These are phyloP conservation scores for Yamadazyma conglobata DNA, from an alignment of 1,139 yeast species.

Conservation along the genomic window DNA sequence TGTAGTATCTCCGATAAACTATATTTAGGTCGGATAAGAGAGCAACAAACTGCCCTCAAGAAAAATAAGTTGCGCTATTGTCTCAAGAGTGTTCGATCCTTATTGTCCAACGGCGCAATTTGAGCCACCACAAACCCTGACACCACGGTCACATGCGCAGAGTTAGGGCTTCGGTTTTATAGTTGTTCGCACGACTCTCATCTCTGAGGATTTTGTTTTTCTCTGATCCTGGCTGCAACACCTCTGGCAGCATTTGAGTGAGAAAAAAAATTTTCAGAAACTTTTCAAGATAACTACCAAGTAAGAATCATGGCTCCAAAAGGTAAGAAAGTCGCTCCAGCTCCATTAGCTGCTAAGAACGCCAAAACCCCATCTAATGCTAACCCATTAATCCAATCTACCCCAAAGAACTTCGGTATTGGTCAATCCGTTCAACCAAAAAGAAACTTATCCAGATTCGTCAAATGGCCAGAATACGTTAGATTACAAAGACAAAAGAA, in stretches of 20 bases:
- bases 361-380: constrained; percentile 19
- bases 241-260: constrained; percentile 2
- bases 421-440: constrained; percentile 43
- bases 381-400: constrained; percentile 41
- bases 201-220: too few species aligned
- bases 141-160: neutral
- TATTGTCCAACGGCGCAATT: too few species aligned
- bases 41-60: too few species aligned
- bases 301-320: constrained; percentile 43
- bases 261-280: constrained; percentile 9
- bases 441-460: constrained; percentile 72
- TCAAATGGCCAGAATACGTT: constrained; percentile 96
- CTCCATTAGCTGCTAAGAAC: constrained; percentile 46
- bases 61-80: too few species aligned
- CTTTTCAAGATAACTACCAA: too few species aligned
- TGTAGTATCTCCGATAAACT: too few species aligned
- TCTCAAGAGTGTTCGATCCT: too few species aligned
- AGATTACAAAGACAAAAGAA: constrained; percentile 91
- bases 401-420: constrained; percentile 42
- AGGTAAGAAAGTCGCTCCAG: constrained; percentile 53
- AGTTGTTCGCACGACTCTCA: too few species aligned
- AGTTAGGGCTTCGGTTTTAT: neutral
- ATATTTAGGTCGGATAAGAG: too few species aligned
- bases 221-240: constrained; percentile 1
- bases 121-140: too few species aligned